phyloP scores from a whole-genome alignment of 805 yeast species.

The Cyberlindnera xylosilytica region DNA sequence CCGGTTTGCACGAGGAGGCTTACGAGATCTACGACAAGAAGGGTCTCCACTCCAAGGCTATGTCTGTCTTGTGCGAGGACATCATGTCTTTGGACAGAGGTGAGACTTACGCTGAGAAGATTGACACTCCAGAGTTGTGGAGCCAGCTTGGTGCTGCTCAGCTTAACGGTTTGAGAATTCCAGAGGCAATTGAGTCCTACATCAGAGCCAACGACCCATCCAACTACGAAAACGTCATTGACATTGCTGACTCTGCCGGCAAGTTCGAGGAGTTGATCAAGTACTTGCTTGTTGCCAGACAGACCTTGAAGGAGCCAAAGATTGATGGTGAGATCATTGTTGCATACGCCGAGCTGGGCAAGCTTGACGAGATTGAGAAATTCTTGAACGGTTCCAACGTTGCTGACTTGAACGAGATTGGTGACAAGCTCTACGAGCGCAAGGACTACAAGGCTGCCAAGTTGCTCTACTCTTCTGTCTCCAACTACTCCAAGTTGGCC shows the following conservation, averaged over 20 bases:
- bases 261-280: slow-evolving; percentile 90
- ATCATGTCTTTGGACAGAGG: slow-evolving; percentile 94
- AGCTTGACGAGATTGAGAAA: slow-evolving; percentile 75
- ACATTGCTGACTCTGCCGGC: slow-evolving; percentile 92
- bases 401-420: slow-evolving; percentile 88
- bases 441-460: slow-evolving; percentile 92
- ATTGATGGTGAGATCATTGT: slow-evolving; percentile 91
- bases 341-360: slow-evolving; percentile 78
- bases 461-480: slow-evolving; percentile 76
- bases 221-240: slow-evolving; percentile 88
- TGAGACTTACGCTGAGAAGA: slow-evolving; percentile 85
- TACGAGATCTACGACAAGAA: slow-evolving; percentile 87
- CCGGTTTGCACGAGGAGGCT: slow-evolving; percentile 89
- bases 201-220: slow-evolving; percentile 89
- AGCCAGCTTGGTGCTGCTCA: slow-evolving; percentile 95
- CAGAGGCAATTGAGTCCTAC: slow-evolving; percentile 89
- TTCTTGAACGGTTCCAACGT: slow-evolving; percentile 85
- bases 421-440: slow-evolving; percentile 82
- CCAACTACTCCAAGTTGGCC: slow-evolving; percentile 94
- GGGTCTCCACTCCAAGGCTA: slow-evolving; percentile 72
- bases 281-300: slow-evolving; percentile 88
- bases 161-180: slow-evolving; percentile 85
- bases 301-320: slow-evolving; percentile 82
- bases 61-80: slow-evolving; percentile 89
- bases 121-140: slow-evolving; percentile 87